phyloP scores from a whole-genome alignment of 352 stramenopile species.

The Lagenidium giganteum region DNA sequence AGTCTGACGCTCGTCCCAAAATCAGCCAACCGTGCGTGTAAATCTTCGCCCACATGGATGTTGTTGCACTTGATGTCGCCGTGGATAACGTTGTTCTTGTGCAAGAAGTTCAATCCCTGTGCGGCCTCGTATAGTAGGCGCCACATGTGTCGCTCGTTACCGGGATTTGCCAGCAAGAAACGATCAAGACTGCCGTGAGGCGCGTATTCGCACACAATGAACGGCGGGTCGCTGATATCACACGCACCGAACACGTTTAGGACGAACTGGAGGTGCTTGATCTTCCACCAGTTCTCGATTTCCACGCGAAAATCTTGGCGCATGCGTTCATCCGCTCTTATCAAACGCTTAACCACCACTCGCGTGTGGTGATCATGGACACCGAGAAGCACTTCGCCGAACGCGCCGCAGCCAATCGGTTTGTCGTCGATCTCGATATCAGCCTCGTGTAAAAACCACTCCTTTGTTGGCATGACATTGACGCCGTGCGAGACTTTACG shows the following conservation, averaged over 20 bases:
- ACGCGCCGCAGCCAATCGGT: conserved; percentile 1
- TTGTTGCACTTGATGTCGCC: conserved; percentile 61
- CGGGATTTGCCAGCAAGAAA: not conserved
- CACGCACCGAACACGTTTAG: conserved; percentile 18
- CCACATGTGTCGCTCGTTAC: not conserved
- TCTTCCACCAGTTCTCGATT: conserved; percentile 11
- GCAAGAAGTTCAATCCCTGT: conserved; percentile 42
- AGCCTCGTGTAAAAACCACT: not conserved
- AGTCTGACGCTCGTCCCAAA: too few relatives aligned
- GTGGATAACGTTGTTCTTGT: conserved; percentile 43
- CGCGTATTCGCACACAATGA: conserved; percentile 18
- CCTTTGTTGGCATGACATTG: not conserved
- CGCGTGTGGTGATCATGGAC: not conserved
- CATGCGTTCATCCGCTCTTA: not conserved
- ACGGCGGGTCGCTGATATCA: conserved; percentile 13
- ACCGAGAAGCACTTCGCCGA: conserved; percentile 1
- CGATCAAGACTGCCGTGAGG: conserved; percentile 10
- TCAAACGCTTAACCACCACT: conserved; percentile 3
- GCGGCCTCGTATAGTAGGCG: conserved; percentile 15
- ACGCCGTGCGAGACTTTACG: not conserved
- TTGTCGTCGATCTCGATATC: not conserved
- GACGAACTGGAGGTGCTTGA: conserved; percentile 22
- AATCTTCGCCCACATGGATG: conserved; percentile 46
- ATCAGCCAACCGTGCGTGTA: conserved; percentile 13
- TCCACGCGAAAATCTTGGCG: conserved; percentile 6